phyloP scores from a whole-genome alignment of 345 rosid species.

The Aquilaria malaccensis region DNA sequence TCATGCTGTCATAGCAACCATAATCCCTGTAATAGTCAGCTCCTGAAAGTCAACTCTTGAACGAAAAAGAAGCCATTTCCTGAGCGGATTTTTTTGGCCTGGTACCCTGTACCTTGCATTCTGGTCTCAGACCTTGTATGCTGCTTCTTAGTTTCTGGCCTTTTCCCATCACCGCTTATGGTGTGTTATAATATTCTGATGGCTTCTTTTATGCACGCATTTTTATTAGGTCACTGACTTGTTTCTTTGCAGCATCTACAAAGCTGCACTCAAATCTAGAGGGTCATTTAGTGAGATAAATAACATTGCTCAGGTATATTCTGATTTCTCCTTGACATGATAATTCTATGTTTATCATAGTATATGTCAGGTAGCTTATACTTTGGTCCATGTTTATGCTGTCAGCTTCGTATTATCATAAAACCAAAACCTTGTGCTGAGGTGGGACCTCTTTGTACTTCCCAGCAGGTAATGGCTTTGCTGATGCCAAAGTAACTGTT shows the following conservation, averaged over 20 bases:
- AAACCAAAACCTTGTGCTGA: conserved; percentile 70
- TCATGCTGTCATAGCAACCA: too few relatives aligned
- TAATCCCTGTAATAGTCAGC: too few relatives aligned
- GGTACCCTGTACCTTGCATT: background rate
- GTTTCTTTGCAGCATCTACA: conserved; percentile 57
- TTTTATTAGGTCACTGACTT: conserved; percentile 10
- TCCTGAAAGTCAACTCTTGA: too few relatives aligned
- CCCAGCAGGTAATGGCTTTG: conserved; percentile 63
- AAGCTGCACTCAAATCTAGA: conserved; percentile 77
- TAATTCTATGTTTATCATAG: conserved; percentile 1
- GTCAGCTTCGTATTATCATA: conserved; percentile 86
- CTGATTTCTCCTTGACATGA: background rate
- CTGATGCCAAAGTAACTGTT: too few relatives aligned
- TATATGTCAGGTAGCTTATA: conserved; percentile 12
- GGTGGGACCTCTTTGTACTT: conserved; percentile 73
- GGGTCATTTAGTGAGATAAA: conserved; percentile 78
- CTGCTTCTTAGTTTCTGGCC: too few relatives aligned
- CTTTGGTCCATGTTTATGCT: conserved; percentile 19
- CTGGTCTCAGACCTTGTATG: too few relatives aligned
- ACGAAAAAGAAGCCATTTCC: background rate
- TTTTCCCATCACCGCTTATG: background rate
- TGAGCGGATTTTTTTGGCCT: background rate
- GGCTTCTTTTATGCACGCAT: background rate
- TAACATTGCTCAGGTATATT: conserved; percentile 93
- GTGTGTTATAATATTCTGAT: background rate